phyloP scores from a whole-genome alignment of 768 basidiomycete genomes.

The Suillus fuscotomentosus region DNA sequence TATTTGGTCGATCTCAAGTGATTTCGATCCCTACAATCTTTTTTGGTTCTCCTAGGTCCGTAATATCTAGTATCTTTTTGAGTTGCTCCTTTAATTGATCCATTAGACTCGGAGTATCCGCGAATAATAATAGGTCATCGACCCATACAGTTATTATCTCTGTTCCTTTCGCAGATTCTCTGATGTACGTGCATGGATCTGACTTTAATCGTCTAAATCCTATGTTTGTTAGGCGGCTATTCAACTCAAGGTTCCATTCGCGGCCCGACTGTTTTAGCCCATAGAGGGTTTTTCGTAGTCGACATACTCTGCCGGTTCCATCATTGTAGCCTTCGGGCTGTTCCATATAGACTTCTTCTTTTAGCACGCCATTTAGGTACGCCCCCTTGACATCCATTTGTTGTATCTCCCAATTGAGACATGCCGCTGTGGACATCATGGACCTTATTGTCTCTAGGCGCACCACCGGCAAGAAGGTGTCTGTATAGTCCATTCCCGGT shows the following conservation, averaged over 20 bases:
- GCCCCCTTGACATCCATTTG: slow-evolving; percentile 30
- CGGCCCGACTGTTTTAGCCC: slow-evolving; percentile 29
- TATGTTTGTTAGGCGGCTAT: slow-evolving; percentile 14
- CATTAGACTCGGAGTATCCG: slow-evolving; percentile 1
- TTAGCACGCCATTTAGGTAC: slow-evolving; percentile 28
- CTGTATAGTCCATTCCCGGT: slow-evolving; percentile 34
- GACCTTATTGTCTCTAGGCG: slow-evolving; percentile 19
- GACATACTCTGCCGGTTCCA: slow-evolving; percentile 14
- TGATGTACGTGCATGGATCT: slow-evolving; percentile 19
- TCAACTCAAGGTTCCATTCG: slow-evolving; percentile 31
- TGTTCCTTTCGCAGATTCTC: neutral
- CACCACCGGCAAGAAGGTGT: slow-evolving; percentile 32
- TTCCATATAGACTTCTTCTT: slow-evolving; percentile 35
- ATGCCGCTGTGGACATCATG: slow-evolving; percentile 20
- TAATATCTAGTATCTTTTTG: slow-evolving; percentile 15
- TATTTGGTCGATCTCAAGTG: neutral
- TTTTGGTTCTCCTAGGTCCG: slow-evolving; percentile 20
- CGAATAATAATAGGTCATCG: slow-evolving; percentile 26
- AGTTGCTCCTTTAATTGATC: slow-evolving; percentile 11
- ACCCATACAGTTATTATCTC: slow-evolving; percentile 30
- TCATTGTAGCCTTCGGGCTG: slow-evolving; percentile 27
- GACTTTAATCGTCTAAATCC: slow-evolving; percentile 15
- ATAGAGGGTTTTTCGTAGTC: slow-evolving; percentile 23
- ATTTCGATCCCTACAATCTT: slow-evolving; percentile 29
- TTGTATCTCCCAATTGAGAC: slow-evolving; percentile 22